phyloP scores from a whole-genome alignment of 345 rosid species.

The Murraya paniculata region DNA sequence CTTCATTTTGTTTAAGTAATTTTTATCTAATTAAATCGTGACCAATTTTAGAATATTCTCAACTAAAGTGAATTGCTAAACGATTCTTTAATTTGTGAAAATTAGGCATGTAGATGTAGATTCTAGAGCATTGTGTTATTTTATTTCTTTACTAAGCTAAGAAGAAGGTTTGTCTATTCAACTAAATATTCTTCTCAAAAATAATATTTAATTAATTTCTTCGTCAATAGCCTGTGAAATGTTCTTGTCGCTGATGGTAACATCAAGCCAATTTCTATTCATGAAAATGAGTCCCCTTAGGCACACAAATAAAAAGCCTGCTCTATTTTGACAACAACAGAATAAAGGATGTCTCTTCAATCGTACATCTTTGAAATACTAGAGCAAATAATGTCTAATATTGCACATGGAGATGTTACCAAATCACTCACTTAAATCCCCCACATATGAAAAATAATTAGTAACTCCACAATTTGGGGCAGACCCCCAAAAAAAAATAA shows the following conservation, averaged over 20 bases:
- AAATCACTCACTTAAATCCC: not conserved
- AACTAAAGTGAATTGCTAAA: not conserved
- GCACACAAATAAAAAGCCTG: not conserved
- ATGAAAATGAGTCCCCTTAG: not conserved
- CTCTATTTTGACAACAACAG: not conserved
- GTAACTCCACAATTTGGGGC: not conserved
- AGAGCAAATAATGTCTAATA: not conserved
- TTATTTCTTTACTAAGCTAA: not conserved
- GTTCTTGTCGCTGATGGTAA: not conserved
- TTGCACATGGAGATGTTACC: slow-evolving; percentile 1
- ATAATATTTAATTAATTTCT: not conserved
- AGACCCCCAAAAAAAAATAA: not conserved
- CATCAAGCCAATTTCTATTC: slow-evolving; percentile 2
- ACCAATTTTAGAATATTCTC: not conserved
- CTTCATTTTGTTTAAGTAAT: not conserved
- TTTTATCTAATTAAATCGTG: not conserved
- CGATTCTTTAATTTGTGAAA: not conserved
- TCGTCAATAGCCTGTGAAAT: not conserved
- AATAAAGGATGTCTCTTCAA: slow-evolving; percentile 4
- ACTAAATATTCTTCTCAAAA: not conserved
- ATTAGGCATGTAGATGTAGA: no score
- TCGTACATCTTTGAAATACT: not conserved
- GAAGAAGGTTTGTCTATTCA: not conserved
- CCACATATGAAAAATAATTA: no score
- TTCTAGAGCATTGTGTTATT: no score